phyloP scores from a whole-genome alignment of 2,329 filamentous ascomycete genomes.

The Calcarisporium arbuscula region DNA sequence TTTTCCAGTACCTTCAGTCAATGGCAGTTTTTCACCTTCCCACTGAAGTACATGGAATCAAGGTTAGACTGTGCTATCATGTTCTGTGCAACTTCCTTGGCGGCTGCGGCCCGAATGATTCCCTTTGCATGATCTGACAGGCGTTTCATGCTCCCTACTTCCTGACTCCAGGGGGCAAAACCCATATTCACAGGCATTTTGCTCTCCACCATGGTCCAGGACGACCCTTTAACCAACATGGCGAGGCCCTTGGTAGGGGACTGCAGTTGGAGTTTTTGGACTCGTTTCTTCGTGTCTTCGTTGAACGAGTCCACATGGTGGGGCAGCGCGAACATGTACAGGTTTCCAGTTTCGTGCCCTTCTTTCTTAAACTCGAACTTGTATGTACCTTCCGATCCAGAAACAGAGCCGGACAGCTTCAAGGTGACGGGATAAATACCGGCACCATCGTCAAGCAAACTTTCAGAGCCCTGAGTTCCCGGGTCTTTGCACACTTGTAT shows the following conservation, averaged over 20 bases:
- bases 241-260: constrained; percentile 83
- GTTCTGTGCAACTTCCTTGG: constrained; percentile 69
- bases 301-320: constrained; percentile 80
- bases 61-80: constrained; percentile 67
- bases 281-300: constrained; percentile 40
- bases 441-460: constrained; percentile 65
- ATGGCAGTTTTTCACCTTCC: constrained; percentile 52
- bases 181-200: constrained; percentile 67
- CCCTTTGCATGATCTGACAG: constrained; percentile 50
- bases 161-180: constrained; percentile 71
- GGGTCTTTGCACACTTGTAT: constrained; percentile 82
- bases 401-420: constrained; percentile 56
- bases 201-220: constrained; percentile 72
- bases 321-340: constrained; percentile 83
- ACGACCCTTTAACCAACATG: constrained; percentile 62
- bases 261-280: constrained; percentile 55
- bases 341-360: constrained; percentile 51
- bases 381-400: constrained; percentile 61
- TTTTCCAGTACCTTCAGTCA: constrained; percentile 3
- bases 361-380: constrained; percentile 65
- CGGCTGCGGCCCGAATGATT: constrained; percentile 55
- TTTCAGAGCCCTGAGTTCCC: constrained; percentile 47
- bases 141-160: constrained; percentile 35
- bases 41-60: constrained; percentile 88
- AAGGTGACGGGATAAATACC: constrained; percentile 67